Evolutionary conservation across 768 basidiomycete genomes (phyloP).

Genomic region (Trametes sanguinea): DNA sequence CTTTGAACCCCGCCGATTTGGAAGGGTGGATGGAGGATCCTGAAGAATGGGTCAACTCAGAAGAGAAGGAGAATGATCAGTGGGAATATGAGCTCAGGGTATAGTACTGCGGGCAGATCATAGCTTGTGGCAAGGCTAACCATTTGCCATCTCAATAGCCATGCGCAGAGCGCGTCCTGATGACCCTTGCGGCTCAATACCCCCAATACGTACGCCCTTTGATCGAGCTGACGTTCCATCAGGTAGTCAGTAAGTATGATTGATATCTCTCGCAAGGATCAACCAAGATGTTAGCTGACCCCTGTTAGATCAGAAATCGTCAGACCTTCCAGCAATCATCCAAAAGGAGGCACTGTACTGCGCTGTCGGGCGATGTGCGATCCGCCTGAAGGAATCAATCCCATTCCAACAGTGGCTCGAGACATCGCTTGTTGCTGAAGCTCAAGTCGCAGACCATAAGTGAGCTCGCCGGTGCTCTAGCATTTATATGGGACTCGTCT

Average conservation of each 20-base stretch:
- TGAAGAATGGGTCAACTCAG: slow-evolving; percentile 91
- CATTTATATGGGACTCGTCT: not conserved
- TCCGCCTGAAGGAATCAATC: slow-evolving; percentile 59
- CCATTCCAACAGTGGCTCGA: slow-evolving; percentile 73
- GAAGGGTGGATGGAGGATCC: slow-evolving; percentile 86
- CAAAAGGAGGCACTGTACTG: slow-evolving; percentile 89
- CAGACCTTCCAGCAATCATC: slow-evolving; percentile 59
- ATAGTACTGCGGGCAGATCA: slow-evolving; percentile 29
- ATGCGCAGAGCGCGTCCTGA: slow-evolving; percentile 90
- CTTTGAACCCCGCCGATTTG: slow-evolving; percentile 78
- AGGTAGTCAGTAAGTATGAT: slow-evolving; percentile 52
- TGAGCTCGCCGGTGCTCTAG: slow-evolving; percentile 33
- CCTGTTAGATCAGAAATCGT: slow-evolving; percentile 44
- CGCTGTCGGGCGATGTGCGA: slow-evolving; percentile 82
- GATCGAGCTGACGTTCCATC: slow-evolving; percentile 58
- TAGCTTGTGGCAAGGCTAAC: not conserved
- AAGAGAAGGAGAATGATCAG: slow-evolving; percentile 86
- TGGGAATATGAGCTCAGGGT: slow-evolving; percentile 95
- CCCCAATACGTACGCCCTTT: slow-evolving; percentile 67
- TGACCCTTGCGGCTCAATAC: slow-evolving; percentile 75
- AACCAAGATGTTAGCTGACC: not conserved
- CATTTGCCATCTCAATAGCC: slow-evolving; percentile 50
- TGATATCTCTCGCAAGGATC: no score
- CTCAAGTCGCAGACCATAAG: slow-evolving; percentile 59
- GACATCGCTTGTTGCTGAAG: slow-evolving; percentile 59